A percentile compares a stretch with the other conserved stretches of the same genome.
These are phyloP conservation scores for Fragilaria crotonensis DNA, from an alignment of 108 stramenopile species.

Conservation along the genomic window DNA sequence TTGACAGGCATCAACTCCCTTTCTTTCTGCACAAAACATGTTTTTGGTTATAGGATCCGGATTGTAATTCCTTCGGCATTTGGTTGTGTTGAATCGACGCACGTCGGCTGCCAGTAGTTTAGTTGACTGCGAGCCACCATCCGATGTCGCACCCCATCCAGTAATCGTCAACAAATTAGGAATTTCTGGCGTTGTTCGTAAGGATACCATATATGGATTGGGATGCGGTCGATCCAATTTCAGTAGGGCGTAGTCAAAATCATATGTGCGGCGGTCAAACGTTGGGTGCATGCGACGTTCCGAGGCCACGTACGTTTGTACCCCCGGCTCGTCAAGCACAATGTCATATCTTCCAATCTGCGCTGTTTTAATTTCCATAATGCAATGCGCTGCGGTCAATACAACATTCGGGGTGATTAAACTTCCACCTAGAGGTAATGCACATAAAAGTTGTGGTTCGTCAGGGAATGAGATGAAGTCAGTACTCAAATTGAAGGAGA, in stretches of 20 bases:
- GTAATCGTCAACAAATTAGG: conserved; percentile 20
- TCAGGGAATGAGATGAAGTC: no score
- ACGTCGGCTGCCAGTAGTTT: conserved; percentile 29
- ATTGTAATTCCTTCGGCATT: conserved; percentile 12
- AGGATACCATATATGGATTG: background rate
- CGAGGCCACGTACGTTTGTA: background rate
- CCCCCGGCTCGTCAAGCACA: no score
- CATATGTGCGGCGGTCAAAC: background rate
- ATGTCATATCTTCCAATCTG: no score
- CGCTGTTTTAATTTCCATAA: background rate
- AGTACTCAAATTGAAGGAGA: no score
- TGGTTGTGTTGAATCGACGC: conserved; percentile 4
- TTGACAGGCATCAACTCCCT: conserved; percentile 30
- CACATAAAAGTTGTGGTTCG: no score
- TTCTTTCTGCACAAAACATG: conserved; percentile 34
- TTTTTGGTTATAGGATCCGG: conserved; percentile 6
- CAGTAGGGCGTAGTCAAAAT: background rate
- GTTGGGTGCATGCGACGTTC: background rate
- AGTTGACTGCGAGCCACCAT: background rate
- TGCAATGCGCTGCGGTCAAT: conserved; percentile 2
- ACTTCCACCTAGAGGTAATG: no score
- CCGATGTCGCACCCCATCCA: conserved; percentile 37
- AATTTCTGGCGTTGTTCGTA: conserved; percentile 3
- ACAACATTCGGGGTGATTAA: background rate
- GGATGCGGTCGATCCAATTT: background rate